phyloP scores from a whole-genome alignment of 208 protist species.

The Leishmania aethiopica region DNA sequence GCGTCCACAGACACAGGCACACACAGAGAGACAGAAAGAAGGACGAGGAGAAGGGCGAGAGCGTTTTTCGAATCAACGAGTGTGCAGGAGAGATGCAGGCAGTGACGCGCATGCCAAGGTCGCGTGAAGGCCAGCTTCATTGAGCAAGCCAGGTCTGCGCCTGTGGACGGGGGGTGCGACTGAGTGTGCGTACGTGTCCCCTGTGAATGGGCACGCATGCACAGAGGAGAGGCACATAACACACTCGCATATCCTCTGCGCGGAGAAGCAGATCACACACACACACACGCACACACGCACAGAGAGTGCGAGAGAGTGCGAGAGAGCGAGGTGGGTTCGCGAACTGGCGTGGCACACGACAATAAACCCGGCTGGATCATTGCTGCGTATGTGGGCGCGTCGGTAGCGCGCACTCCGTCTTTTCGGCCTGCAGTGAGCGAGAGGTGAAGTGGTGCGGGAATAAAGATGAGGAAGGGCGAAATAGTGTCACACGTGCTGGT shows the following conservation, averaged over 20 bases:
- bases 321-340: too few relatives aligned
- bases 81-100: background rate
- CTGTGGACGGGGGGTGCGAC: too few relatives aligned
- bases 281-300: too few relatives aligned
- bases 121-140: background rate
- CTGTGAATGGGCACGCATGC: background rate
- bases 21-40: background rate
- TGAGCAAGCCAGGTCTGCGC: background rate
- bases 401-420: too few relatives aligned
- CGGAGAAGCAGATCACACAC: too few relatives aligned
- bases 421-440: too few relatives aligned
- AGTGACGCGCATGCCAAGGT: background rate
- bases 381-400: too few relatives aligned
- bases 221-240: background rate
- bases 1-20: slow-evolving; percentile 7
- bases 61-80: background rate
- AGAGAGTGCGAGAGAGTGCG: background rate
- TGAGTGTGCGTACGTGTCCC: background rate
- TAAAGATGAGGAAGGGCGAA: too few relatives aligned
- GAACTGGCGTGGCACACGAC: too few relatives aligned
- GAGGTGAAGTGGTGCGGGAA: too few relatives aligned
- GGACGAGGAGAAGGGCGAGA: background rate
- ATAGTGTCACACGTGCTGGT: background rate
- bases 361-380: too few relatives aligned
- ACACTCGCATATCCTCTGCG: background rate